Conservation (phyloP, 139 green algal genomes). For the Penium margaritaceum region DNA sequence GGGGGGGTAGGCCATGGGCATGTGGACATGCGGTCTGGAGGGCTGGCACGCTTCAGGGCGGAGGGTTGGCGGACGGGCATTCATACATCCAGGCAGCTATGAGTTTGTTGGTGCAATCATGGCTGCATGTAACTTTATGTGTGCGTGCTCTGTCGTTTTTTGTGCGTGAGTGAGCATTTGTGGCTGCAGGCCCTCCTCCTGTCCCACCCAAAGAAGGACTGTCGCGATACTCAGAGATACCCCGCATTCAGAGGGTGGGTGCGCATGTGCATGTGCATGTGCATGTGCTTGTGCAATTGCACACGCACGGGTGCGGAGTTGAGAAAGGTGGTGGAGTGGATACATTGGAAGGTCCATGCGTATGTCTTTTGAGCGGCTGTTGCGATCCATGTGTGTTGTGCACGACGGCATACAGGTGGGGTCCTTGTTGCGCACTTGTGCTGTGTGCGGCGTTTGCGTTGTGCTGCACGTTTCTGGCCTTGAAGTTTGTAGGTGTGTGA, state of each 20-base stretch:
- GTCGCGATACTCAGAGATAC: slow-evolving; percentile 62
- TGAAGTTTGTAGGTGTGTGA: too few relatives aligned
- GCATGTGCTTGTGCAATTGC: too few relatives aligned
- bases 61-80: not conserved
- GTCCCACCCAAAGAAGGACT: slow-evolving; percentile 62
- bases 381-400: not conserved
- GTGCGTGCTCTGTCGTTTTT: not conserved
- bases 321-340: too few relatives aligned
- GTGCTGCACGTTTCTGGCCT: too few relatives aligned
- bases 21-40: not conserved
- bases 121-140: not conserved
- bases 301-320: too few relatives aligned
- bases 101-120: not conserved
- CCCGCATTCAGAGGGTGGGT: not conserved
- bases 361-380: slow-evolving; percentile 5
- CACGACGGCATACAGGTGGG: too few relatives aligned
- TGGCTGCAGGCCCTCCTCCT: slow-evolving; percentile 64
- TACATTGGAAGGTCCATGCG: too few relatives aligned
- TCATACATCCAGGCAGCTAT: not conserved
- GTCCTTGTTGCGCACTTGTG: too few relatives aligned
- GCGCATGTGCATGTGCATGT: too few relatives aligned
- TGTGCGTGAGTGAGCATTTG: too few relatives aligned
- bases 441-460: too few relatives aligned
- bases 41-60: not conserved
- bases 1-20: too few relatives aligned